A percentile compares a stretch with the other conserved stretches of the same genome.
These are phyloP conservation scores for Exidia glandulosa DNA, from an alignment of 768 basidiomycete genomes.

Conservation along the genomic window DNA sequence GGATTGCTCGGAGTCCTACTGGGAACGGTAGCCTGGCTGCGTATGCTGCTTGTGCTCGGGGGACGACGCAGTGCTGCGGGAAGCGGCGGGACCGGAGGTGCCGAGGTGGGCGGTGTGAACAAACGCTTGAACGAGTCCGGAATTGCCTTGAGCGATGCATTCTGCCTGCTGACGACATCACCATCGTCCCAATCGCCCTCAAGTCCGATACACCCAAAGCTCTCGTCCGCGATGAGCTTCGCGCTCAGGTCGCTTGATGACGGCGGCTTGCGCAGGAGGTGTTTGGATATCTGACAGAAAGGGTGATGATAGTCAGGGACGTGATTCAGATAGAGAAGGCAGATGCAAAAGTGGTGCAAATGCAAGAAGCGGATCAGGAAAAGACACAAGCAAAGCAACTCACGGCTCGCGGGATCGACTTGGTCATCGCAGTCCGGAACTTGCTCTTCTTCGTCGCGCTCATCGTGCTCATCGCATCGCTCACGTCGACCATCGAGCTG, in stretches of 20 bases:
- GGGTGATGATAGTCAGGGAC: neutral
- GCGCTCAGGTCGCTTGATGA: neutral
- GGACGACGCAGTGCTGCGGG: neutral
- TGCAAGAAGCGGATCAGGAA: neutral
- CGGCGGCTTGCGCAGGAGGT: neutral
- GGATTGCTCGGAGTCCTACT: no score
- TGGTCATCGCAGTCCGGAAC: neutral
- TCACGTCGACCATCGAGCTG: neutral
- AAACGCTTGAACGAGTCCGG: neutral
- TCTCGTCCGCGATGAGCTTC: neutral
- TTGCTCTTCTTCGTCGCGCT: neutral
- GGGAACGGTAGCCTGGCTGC: neutral
- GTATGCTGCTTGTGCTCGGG: neutral
- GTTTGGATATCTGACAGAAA: neutral
- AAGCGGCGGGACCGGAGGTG: neutral
- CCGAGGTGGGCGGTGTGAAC: neutral
- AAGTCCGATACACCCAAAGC: neutral
- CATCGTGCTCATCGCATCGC: neutral
- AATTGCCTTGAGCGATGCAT: neutral
- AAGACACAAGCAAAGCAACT: neutral
- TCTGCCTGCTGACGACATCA: neutral
- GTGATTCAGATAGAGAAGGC: no score
- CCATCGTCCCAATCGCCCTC: neutral
- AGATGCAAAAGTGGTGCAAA: no score
- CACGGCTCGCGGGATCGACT: neutral